Evolutionary conservation across 73 alveolate species (phyloP).

Genomic region (Paramecium caudatum): DNA sequence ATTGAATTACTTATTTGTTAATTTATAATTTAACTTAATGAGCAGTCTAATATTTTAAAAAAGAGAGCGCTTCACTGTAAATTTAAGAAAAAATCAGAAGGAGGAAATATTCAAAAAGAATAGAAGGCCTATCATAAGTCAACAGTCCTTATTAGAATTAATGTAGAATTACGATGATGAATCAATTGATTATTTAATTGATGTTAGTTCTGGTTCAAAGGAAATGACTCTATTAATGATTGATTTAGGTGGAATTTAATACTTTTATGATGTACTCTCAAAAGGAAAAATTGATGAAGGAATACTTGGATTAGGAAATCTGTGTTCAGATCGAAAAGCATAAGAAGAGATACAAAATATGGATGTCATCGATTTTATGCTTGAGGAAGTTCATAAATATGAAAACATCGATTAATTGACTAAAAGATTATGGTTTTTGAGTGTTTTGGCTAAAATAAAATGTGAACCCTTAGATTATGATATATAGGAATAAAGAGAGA

Average conservation of each 20-base stretch:
- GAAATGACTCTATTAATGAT: background rate
- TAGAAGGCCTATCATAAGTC: background rate
- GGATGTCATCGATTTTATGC: background rate
- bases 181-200: slow-evolving; percentile 1
- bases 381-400: slow-evolving; percentile 47
- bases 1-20: slow-evolving; percentile 10
- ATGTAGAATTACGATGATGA: background rate
- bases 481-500: too few species aligned
- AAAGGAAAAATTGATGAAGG: slow-evolving; percentile 28
- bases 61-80: background rate
- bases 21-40: slow-evolving; percentile 12
- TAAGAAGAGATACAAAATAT: background rate
- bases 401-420: background rate
- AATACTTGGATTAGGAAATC: background rate
- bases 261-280: background rate
- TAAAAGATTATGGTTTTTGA: slow-evolving; percentile 3
- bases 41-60: background rate
- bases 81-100: background rate
- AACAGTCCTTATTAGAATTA: background rate
- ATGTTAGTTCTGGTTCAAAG: slow-evolving; percentile 26
- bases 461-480: background rate
- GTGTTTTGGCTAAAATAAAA: slow-evolving; percentile 13
- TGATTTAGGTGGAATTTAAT: background rate
- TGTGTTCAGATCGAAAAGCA: background rate
- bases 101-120: slow-evolving; percentile 14